Conservation (phyloP, 176 grass and related monocot genomes). For the Metroxylon sagu region DNA sequence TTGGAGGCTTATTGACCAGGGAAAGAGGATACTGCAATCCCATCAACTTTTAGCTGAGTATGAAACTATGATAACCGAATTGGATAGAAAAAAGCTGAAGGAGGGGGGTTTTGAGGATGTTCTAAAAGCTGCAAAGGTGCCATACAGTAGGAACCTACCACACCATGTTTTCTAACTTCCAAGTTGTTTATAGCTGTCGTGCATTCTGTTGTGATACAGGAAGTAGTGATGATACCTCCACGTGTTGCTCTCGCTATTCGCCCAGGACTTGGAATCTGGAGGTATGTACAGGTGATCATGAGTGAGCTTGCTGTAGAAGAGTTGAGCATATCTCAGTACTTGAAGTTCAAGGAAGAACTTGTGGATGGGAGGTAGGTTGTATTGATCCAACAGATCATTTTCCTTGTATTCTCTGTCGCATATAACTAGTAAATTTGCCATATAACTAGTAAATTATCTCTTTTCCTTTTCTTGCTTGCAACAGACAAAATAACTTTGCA, state of each 20-base stretch:
- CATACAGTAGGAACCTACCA: neutral
- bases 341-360: constrained; percentile 91
- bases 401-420: too few species aligned
- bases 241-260: constrained; percentile 92
- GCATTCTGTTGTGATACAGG: constrained; percentile 27
- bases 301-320: constrained; percentile 82
- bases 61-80: constrained; percentile 38
- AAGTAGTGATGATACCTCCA: constrained; percentile 77
- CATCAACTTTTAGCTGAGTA: constrained; percentile 84
- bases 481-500: neutral
- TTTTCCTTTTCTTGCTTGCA: neutral
- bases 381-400: too few species aligned
- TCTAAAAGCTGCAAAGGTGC: constrained; percentile 79
- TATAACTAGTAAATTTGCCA: too few species aligned
- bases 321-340: constrained; percentile 74
- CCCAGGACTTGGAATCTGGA: constrained; percentile 94
- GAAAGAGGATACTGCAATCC: constrained; percentile 89
- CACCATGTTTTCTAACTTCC: neutral
- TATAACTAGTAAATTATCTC: too few species aligned
- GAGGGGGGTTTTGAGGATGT: constrained; percentile 62
- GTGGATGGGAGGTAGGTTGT: constrained; percentile 65
- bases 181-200: neutral
- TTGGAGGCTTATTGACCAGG: constrained; percentile 71
- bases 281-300: constrained; percentile 82
- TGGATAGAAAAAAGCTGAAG: constrained; percentile 58